Evolutionary conservation across 371 early-diverging fungal species (phyloP).

Genomic region (Syncephalastrum monosporum): DNA sequence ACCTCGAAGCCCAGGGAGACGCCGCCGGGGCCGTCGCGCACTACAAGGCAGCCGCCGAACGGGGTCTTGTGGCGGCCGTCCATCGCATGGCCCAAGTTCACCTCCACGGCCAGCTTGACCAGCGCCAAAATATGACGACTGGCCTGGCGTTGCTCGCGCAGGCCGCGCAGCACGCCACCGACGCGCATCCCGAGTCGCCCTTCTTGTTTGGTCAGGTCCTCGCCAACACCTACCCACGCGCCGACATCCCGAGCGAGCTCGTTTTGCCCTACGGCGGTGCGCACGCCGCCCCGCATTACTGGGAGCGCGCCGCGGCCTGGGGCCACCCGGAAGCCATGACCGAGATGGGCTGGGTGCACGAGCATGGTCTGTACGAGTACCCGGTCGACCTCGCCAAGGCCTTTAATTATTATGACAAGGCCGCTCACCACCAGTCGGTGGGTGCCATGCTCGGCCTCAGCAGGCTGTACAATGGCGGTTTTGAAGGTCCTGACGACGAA

Average conservation of each 20-base stretch:
- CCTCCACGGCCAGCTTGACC: constrained; percentile 17
- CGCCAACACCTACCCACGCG: constrained; percentile 19
- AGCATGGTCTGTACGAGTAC: constrained; percentile 21
- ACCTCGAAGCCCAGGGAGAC: constrained; percentile 58
- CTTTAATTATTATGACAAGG: constrained; percentile 23
- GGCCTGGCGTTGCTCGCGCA: constrained; percentile 12
- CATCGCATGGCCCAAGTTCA: constrained; percentile 10
- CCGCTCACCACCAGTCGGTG: constrained; percentile 8
- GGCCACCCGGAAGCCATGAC: constrained; percentile 22
- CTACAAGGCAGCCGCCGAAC: constrained; percentile 70
- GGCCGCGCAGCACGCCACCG: constrained; percentile 17
- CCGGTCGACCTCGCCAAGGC: constrained; percentile 19
- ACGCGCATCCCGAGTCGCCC: constrained; percentile 13
- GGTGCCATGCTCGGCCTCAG: constrained; percentile 30
- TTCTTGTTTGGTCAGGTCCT: constrained; percentile 20
- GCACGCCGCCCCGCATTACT: constrained; percentile 12
- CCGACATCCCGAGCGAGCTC: constrained; percentile 17
- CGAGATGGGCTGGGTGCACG: constrained; percentile 24
- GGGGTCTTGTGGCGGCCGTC: constrained; percentile 50
- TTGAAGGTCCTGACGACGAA: constrained; percentile 20
- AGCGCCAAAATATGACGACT: constrained; percentile 21
- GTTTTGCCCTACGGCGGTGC: constrained; percentile 15
- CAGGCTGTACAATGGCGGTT: constrained; percentile 22
- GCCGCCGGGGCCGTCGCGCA: constrained; percentile 58
- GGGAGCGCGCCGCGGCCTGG: constrained; percentile 23